Evolutionary conservation across 2,329 filamentous ascomycete species (phyloP), one percentile per base, ranked within the genome.

Genomic region (Aspergillus uvarum): DNA sequence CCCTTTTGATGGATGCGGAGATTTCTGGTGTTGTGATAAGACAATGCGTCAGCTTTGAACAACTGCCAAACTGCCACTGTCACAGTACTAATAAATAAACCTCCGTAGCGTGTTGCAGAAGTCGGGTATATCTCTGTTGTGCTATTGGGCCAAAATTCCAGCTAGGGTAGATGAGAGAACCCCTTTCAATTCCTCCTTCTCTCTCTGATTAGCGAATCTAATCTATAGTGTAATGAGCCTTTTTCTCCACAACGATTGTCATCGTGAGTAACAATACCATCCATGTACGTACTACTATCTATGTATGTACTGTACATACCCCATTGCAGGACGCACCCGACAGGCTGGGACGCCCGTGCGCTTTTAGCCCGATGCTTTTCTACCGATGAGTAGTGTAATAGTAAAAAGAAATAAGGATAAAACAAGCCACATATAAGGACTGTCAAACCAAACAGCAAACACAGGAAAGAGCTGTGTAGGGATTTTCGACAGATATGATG

Each of bases 321-420:
- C 53, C 42, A 47, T 48, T 47, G 53, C n/a, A 47, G n/a, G 42
- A 21, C 29, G 53, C 53, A 61, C 61, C 64, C 63, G 60, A 47
- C 42, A 63, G 51, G 47, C 58, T 68, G 68, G 68, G 55, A 67
- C 66, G 60, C 59, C 59, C 62, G 65, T 59, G 60, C 65, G 59
- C 63, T 62, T 65, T 58, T 56, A 44, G 38, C 16, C 6, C 6
- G 38, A 44, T 49, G 53, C 32, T 35, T 32, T 5, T 42, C 35
- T 19, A 11, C 38, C 38, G 38, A 44, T 44, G 38, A 16, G 38
- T 44, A 44, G 38, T 19, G 38, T 6, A 44, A 44, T 44, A 44
- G 16, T n/a, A 8, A 44, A 8, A 44, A 19, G 38, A 10, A 44
- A n/a, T 44, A 16, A 16, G 11, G 12, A 35, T 35, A 35, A 35